These are phyloP conservation scores for Lactuca sativa DNA, from an alignment of 129 eudicot genomes.

Conservation along the genomic window DNA sequence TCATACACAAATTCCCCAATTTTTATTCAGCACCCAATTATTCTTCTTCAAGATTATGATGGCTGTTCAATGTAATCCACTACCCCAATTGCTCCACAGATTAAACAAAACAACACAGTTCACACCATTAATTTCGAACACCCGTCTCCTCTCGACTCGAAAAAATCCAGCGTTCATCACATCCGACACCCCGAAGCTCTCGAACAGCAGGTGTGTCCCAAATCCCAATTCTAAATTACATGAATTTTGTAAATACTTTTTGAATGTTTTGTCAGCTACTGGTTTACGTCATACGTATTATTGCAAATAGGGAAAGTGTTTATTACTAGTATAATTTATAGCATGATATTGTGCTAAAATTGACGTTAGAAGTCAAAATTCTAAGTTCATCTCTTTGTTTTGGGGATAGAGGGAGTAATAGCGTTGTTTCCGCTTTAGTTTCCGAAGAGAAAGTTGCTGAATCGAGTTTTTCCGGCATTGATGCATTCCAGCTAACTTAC, in stretches of 20 bases:
- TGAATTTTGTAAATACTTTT: background rate
- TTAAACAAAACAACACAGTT: constrained; percentile 41
- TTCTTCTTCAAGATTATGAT: constrained; percentile 24
- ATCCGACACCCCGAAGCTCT: constrained; percentile 29
- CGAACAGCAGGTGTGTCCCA: constrained; percentile 33
- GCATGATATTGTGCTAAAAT: background rate
- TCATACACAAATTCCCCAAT: background rate
- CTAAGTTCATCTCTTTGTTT: background rate
- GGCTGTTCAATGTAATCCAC: constrained; percentile 46
- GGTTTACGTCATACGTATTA: background rate
- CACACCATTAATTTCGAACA: constrained; percentile 29
- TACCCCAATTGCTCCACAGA: constrained; percentile 34
- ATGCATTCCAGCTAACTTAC: constrained; percentile 73
- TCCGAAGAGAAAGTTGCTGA: constrained; percentile 57
- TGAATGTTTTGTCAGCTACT: background rate
- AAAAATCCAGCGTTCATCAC: constrained; percentile 21
- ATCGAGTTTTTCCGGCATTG: constrained; percentile 47
- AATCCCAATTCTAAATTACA: background rate
- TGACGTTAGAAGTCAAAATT: background rate
- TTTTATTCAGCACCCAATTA: no score
- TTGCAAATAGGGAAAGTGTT: constrained; percentile 1
- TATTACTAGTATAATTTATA: background rate
- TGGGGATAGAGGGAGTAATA: constrained; percentile 16
- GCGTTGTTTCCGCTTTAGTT: constrained; percentile 61
- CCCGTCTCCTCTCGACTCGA: constrained; percentile 28